Percentiles rank a stretch among this genome's conserved stretches.
These are phyloP conservation scores for carrot (Daucus carota) DNA, from an alignment of 129 eudicot genomes.

Conservation along the genomic window DH1_v3.0 NC_030383.2:5049001-5049500, in stretches of 20 bases:
- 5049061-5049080: background rate
- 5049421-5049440: constrained; percentile 51
- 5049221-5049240: background rate
- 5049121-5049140: constrained; percentile 50
- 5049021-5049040: background rate
- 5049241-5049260: background rate
- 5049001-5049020: background rate
- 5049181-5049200: constrained; percentile 57
- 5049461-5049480: constrained; percentile 88
- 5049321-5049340: constrained; percentile 49
- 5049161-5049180: constrained; percentile 54
- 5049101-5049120: constrained; percentile 88
- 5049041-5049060: background rate
- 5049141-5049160: constrained; percentile 63
- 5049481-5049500: constrained; percentile 60
- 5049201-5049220: background rate
- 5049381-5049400: constrained; percentile 32
- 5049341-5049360: constrained; percentile 30
- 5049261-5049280: background rate
- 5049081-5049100: constrained; percentile 40
- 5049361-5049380: constrained; percentile 20
- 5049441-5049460: constrained; percentile 71
- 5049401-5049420: constrained; percentile 36
- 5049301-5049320: background rate
- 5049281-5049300: background rate